Percentiles rank a stretch among this genome's conserved stretches.
These are phyloP conservation scores for Backusella mclennaniae DNA, from an alignment of 192 early-diverging fungal species.

Conservation along the genomic window DNA sequence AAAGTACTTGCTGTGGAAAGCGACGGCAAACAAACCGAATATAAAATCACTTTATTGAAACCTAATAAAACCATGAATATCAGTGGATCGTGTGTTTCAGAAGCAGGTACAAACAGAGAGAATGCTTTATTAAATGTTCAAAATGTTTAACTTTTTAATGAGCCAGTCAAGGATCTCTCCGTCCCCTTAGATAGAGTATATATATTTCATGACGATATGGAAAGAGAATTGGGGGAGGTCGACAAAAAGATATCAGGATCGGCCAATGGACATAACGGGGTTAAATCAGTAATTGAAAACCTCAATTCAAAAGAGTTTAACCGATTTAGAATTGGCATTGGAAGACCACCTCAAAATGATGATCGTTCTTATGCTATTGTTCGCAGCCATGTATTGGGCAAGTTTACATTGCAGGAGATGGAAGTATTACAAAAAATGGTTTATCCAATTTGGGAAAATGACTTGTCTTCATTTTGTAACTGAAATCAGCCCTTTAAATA, in stretches of 20 bases:
- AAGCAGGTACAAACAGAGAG: constrained; percentile 49
- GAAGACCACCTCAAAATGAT: constrained; percentile 43
- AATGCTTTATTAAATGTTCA: too few relatives aligned
- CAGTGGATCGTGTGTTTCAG: constrained; percentile 54
- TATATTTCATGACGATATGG: constrained; percentile 74
- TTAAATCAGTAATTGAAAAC: constrained; percentile 60
- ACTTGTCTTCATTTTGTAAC: constrained; percentile 4
- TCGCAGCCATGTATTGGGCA: constrained; percentile 53
- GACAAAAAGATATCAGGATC: constrained; percentile 60
- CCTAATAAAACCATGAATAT: constrained; percentile 67
- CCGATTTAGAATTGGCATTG: constrained; percentile 67
- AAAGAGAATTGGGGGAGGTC: constrained; percentile 59
- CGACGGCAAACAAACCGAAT: constrained; percentile 14
- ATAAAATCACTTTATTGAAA: constrained; percentile 57
- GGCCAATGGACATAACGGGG: constrained; percentile 74
- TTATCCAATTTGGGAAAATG: constrained; percentile 29
- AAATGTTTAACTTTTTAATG: neutral
- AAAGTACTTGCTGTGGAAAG: neutral
- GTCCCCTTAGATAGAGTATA: constrained; percentile 45
- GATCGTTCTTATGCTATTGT: constrained; percentile 41
- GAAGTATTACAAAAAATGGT: constrained; percentile 42
- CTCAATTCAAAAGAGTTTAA: constrained; percentile 52
- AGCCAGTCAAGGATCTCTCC: constrained; percentile 42
- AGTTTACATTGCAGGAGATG: constrained; percentile 49
- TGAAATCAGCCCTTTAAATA: neutral